A percentile compares a stretch with the other conserved stretches of the same genome.
Evolutionary conservation across 441 rosid species (phyloP).

Genomic region (Populus hybrid): DNA sequence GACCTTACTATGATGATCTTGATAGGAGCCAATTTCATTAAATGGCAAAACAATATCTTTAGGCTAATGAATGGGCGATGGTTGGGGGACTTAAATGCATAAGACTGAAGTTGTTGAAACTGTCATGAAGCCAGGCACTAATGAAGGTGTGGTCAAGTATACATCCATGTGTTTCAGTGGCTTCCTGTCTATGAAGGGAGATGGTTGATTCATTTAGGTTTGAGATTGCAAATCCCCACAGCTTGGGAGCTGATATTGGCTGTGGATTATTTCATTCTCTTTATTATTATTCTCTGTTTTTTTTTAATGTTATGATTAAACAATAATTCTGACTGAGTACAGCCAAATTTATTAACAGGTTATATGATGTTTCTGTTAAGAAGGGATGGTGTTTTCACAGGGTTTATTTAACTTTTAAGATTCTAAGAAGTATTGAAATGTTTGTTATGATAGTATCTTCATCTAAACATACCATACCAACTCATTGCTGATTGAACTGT

Average conservation of each 20-base stretch:
- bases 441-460: neutral
- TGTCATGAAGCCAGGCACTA: neutral
- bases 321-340: neutral
- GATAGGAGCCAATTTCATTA: slow-evolving; percentile 10
- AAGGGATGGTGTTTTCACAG: neutral
- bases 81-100: neutral
- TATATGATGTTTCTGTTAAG: neutral
- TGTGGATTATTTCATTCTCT: neutral
- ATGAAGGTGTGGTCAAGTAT: neutral
- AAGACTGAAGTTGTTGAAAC: neutral
- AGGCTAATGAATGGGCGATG: neutral
- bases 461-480: neutral
- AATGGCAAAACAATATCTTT: slow-evolving; percentile 10
- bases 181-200: neutral
- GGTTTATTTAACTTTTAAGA: neutral
- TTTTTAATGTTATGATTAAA: neutral
- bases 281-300: too few species aligned
- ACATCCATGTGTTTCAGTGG: neutral
- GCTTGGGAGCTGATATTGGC: neutral
- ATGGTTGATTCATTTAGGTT: slow-evolving; percentile 1
- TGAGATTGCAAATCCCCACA: neutral
- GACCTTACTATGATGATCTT: neutral
- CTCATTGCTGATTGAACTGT: neutral
- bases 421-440: neutral
- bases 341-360: neutral